Percentiles rank a stretch among this genome's conserved stretches.
phyloP scores from a whole-genome alignment of 257 asterid genomes.

The Craterostigma plantagineum region DNA sequence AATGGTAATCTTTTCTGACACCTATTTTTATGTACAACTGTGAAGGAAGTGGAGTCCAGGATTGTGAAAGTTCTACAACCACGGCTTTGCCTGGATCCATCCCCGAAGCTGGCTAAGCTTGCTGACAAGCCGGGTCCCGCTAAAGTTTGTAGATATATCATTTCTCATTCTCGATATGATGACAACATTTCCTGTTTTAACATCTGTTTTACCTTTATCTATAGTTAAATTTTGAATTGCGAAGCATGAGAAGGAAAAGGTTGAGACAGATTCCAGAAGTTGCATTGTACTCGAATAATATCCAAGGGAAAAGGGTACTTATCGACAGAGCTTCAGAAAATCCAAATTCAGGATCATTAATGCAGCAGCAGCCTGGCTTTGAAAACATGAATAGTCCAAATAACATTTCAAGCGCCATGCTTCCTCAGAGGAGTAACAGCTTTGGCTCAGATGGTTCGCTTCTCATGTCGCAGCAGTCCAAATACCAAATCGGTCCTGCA shows the following conservation, averaged over 20 bases:
- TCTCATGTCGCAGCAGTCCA: slow-evolving; percentile 36
- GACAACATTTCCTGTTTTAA: slow-evolving; percentile 6
- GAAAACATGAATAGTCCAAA: slow-evolving; percentile 39
- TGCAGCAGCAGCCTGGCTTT: slow-evolving; percentile 31
- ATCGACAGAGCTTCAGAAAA: slow-evolving; percentile 53
- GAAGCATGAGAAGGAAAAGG: slow-evolving; percentile 59
- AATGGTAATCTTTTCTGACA: slow-evolving; percentile 10
- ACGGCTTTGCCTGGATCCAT: slow-evolving; percentile 64
- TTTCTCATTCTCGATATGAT: slow-evolving; percentile 1
- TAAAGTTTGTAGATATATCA: slow-evolving; percentile 30
- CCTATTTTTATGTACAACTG: slow-evolving; percentile 9
- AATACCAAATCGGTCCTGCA: slow-evolving; percentile 34
- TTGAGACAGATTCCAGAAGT: slow-evolving; percentile 50
- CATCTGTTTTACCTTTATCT: slow-evolving; percentile 9
- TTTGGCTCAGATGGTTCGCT: slow-evolving; percentile 56
- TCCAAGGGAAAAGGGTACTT: slow-evolving; percentile 43
- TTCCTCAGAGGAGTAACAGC: slow-evolving; percentile 43
- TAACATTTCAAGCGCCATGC: slow-evolving; percentile 34
- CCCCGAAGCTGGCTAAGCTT: slow-evolving; percentile 55
- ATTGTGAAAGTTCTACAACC: slow-evolving; percentile 88
- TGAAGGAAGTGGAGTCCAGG: slow-evolving; percentile 93
- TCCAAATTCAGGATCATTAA: slow-evolving; percentile 31
- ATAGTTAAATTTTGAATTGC: slow-evolving; percentile 60
- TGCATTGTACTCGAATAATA: slow-evolving; percentile 29
- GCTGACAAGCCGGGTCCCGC: slow-evolving; percentile 24